Percentiles rank a stretch among this genome's conserved stretches.
Evolutionary conservation across 805 yeast species (phyloP).

Genomic region (Wickerhamomyces sydowiorum): DNA sequence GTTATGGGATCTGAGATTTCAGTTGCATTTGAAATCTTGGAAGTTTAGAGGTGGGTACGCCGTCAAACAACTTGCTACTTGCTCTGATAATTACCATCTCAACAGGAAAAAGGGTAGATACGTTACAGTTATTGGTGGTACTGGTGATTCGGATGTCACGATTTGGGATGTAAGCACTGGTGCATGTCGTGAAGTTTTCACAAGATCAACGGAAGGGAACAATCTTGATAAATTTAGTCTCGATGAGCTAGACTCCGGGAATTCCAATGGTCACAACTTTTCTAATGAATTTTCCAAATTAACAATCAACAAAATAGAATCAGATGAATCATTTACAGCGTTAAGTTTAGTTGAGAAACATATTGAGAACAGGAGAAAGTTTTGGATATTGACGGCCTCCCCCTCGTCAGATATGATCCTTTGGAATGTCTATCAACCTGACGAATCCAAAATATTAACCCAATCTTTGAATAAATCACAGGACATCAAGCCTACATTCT

Average conservation of each 20-base stretch:
- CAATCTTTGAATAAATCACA: conserved; percentile 22
- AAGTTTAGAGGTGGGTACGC: conserved; percentile 45
- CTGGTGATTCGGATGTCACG: conserved; percentile 49
- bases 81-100: conserved; percentile 34
- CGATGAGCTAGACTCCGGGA: conserved; percentile 6
- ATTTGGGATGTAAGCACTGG: conserved; percentile 72
- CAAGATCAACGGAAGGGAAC: conserved; percentile 7
- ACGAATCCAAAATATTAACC: conserved; percentile 26
- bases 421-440: conserved; percentile 33
- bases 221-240: conserved; percentile 14
- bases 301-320: not conserved
- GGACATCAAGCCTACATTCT: conserved; percentile 2
- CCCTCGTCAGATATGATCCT: conserved; percentile 19
- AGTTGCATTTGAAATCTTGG: conserved; percentile 55
- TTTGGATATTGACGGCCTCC: conserved; percentile 7
- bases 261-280: not conserved
- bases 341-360: not conserved
- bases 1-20: conserved; percentile 79
- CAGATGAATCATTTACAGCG: not conserved
- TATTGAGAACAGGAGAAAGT: conserved; percentile 6
- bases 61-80: conserved; percentile 39
- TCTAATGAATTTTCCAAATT: not conserved
- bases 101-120: conserved; percentile 33
- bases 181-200: conserved; percentile 45
- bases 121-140: conserved; percentile 65